Evolutionary conservation across 108 stramenopile genomes (phyloP).

Genomic region (Nannochloropsis granulata): DNA sequence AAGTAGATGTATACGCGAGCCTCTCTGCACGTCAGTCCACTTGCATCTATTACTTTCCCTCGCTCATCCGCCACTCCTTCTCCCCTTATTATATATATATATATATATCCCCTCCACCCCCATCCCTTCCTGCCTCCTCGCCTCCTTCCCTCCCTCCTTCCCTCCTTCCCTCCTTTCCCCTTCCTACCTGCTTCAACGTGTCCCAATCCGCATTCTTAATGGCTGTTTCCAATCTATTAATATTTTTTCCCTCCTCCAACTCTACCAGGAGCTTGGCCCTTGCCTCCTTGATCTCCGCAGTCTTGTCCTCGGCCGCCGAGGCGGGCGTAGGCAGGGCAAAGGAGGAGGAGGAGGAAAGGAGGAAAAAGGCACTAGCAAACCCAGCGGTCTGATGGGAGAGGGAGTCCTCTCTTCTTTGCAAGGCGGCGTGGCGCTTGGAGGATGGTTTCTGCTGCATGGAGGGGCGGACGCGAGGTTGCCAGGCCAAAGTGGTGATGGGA

Average conservation of each 20-base stretch:
- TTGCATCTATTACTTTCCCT: too few relatives aligned
- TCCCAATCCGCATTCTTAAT: neutral
- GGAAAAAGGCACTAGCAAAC: neutral
- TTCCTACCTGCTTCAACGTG: neutral
- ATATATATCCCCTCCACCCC: neutral
- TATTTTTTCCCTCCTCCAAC: neutral
- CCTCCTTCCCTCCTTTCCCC: neutral
- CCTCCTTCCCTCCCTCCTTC: neutral
- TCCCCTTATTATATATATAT: neutral
- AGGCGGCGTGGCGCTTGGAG: neutral
- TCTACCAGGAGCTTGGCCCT: neutral
- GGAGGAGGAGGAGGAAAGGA: neutral
- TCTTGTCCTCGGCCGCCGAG: neutral
- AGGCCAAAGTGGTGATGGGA: neutral
- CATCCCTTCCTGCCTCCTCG: neutral
- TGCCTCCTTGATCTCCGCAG: neutral
- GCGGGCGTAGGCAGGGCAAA: neutral
- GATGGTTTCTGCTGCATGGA: neutral
- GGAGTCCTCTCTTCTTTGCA: neutral
- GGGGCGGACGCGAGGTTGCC: neutral
- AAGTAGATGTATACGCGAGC: too few relatives aligned
- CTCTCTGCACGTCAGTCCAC: too few relatives aligned
- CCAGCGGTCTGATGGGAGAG: neutral
- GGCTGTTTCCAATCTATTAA: neutral
- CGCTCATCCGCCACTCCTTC: neutral